Evolutionary conservation across 129 eudicot species (phyloP), one percentile per base, ranked within the genome.

Genomic region (Chrysanthemum lavandulifolium): DNA sequence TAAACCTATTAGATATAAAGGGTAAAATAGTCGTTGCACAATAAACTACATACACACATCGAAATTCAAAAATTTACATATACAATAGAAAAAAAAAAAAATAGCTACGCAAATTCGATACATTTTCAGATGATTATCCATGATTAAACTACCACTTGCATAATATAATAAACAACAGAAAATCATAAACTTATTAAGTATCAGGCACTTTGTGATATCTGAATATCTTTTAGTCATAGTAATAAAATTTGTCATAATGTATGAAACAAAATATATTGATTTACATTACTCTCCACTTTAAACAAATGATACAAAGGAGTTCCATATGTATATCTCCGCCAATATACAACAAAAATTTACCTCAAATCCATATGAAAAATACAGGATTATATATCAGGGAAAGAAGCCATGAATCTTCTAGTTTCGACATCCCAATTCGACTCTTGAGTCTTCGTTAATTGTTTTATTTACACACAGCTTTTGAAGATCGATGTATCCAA

Each of bases 401-500:
- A 16, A 43, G 19, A 76, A 13, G 49, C 62, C 61, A 31, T 31
- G 5, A 52, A 14, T 78, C 68, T 33, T 58, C 65, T 79, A 73
- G 47, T 71, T 85, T 67, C 91, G 83, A 67, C 98, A 89, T 49
- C 96, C 98, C 74, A 91, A 68, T 13, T 78, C 83, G 33, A 67
- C 65, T 87, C 96, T 89, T 48, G 85, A 84, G 12, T 92, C 95
- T 2, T 77, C 89, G 57, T 49, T 81, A 18, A 92, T 89, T 4
- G 95, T 79, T 71, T 62, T 78, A 68, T 86, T 89, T 47, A 80
- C 77, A 75, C 95, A 92, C 6, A 92, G 71, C 80, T 87, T 92
- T 75, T 86, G 89, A 74, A 89, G 87, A 75, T 89, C 96, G 49
- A 89, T 82, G 82, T 92, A 89, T 57, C 97, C 97, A 7, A 92